Percentiles rank a stretch among this genome's conserved stretches.
Evolutionary conservation across 2,329 filamentous ascomycete genomes (phyloP).

Genomic region (Exophiala mesophila): DNA sequence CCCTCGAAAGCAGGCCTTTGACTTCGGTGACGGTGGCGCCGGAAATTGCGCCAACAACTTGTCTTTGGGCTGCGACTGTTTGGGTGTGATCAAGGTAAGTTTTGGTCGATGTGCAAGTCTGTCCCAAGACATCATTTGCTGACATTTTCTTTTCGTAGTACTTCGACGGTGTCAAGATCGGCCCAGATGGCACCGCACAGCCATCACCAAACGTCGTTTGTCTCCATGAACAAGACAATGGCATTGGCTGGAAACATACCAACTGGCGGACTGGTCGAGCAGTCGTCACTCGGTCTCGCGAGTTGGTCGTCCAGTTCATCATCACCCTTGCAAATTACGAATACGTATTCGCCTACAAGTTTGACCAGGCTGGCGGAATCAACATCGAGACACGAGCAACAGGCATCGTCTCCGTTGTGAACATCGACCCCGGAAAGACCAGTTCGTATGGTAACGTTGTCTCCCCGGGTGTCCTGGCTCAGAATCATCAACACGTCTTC

Average conservation of each 20-base stretch:
- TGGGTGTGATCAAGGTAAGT: conserved; percentile 56
- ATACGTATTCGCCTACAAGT: conserved; percentile 61
- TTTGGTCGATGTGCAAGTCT: too few relatives aligned
- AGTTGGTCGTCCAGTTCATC: conserved; percentile 63
- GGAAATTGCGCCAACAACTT: conserved; percentile 65
- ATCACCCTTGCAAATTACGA: conserved; percentile 68
- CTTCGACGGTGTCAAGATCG: conserved; percentile 54
- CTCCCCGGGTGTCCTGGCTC: conserved; percentile 58
- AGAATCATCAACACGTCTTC: conserved; percentile 69
- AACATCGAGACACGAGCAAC: conserved; percentile 60
- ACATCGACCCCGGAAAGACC: conserved; percentile 55
- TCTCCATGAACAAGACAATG: conserved; percentile 65
- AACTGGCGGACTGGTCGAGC: conserved; percentile 61
- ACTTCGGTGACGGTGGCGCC: conserved; percentile 65
- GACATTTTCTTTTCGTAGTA: conserved; percentile 34
- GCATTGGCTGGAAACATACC: conserved; percentile 66
- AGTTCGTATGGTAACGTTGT: conserved; percentile 59
- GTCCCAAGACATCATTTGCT: neutral
- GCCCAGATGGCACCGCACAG: conserved; percentile 49
- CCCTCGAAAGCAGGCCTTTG: conserved; percentile 67
- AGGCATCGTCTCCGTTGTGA: conserved; percentile 59
- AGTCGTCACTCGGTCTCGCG: conserved; percentile 56
- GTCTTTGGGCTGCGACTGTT: conserved; percentile 62
- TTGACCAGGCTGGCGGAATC: conserved; percentile 60
- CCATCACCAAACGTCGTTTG: conserved; percentile 59